Percentiles rank a stretch among this genome's conserved stretches.
Conservation (phyloP, 208 protist species). For the Leptomonas seymouri region DNA sequence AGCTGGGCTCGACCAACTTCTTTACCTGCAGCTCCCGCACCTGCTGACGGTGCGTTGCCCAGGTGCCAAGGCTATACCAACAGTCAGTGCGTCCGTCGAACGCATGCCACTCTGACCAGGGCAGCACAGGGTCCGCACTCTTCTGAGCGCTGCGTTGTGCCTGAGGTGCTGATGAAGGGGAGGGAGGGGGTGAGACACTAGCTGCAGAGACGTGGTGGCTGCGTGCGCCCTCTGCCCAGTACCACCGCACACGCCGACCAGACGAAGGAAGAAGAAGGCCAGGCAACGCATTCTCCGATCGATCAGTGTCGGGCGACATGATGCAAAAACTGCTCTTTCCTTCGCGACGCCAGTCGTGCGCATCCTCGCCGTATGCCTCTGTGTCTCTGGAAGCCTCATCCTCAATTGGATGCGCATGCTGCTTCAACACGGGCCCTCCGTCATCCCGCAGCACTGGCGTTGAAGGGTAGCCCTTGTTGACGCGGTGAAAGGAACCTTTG, state of each 20-base stretch:
- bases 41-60: conserved; percentile 15
- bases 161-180: neutral
- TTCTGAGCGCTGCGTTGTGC: neutral
- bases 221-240: conserved; percentile 25
- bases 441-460: too few relatives aligned
- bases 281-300: too few relatives aligned
- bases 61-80: conserved; percentile 41
- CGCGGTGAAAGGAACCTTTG: too few relatives aligned
- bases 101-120: conserved; percentile 43
- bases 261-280: conserved; percentile 3
- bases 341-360: too few relatives aligned
- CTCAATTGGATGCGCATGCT: too few relatives aligned
- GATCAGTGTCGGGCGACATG: neutral
- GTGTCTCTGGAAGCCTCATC: too few relatives aligned
- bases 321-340: too few relatives aligned
- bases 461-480: too few relatives aligned
- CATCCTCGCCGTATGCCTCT: too few relatives aligned
- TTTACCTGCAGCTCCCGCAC: neutral
- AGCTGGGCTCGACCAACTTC: too few relatives aligned
- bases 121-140: conserved; percentile 20
- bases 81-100: conserved; percentile 50
- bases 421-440: too few relatives aligned
- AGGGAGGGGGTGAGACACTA: neutral
- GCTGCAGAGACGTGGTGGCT: conserved; percentile 23
- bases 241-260: conserved; percentile 37